Base-by-base conservation (phyloP, 176 grass and related monocot genomes). In the Aechmea fasciata region DNA sequence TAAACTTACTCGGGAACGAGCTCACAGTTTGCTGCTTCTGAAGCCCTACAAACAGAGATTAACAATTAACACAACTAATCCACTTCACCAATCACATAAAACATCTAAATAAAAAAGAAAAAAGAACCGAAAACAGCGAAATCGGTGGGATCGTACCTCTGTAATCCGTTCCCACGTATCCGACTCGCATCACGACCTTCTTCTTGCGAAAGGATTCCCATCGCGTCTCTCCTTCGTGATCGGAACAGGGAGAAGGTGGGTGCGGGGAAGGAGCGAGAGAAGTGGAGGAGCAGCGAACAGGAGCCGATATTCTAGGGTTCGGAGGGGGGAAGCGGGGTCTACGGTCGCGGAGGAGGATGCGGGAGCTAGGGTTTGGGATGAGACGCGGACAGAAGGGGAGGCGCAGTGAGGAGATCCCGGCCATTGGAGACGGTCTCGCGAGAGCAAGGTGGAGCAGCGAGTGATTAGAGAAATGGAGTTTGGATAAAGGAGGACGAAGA, bases 191-290 rank as follows among this genome's bases (percentile, higher is more conserved):
- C 29, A 97, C 82, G 22, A 93, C 86, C 66, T 88, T 90, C 82
- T 97, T 97, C 89, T 97, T 97, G 65, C 79, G 82, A 20, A 80
- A 75, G 2, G 94, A 85, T 23, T 90, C 84, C 94, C 94, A 97
- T 49, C 74, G 81, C 79, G 71, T 74, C 3, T 69, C 68, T 13
- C 70, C 65, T 23, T 50, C 76, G 50, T 52, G 66, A 11, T 47
- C 48, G 15, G 13, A 65, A 33, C 29, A 80, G 50, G 65, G 41
- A 47, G 72, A 20, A 47, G 53, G 54, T 23, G 86, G 55, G 69
- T 52, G 11, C 26, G 48, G 71, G 47, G 63, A 50, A 53, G 65
- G 59, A 54, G 71, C 59, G 57, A 85, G 48, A 51, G 75, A 48
- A 15, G 76, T 78, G 17, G 49, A 69, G 69, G 70, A 78, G 8